Percentiles rank a stretch among this genome's conserved stretches.
phyloP scores from a whole-genome alignment of 352 stramenopile genomes.

The Pythium aquatile region DNA sequence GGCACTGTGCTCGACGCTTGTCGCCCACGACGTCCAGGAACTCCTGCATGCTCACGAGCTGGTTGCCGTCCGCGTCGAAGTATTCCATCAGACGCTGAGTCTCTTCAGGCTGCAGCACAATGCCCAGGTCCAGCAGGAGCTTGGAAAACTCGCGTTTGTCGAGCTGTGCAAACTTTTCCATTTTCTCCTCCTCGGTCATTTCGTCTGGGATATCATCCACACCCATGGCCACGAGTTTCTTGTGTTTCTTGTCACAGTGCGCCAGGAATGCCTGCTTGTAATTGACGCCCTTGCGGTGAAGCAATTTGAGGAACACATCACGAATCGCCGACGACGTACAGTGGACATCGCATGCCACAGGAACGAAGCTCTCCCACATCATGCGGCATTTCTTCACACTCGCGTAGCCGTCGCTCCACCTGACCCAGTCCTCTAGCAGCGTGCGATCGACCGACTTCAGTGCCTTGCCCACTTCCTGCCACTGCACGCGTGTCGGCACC shows the following conservation, averaged over 20 bases:
- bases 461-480: constrained; percentile 82
- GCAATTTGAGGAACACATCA: constrained; percentile 90
- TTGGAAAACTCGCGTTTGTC: constrained; percentile 49
- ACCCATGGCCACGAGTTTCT: constrained; percentile 46
- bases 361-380: constrained; percentile 86
- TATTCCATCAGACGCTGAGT: constrained; percentile 80
- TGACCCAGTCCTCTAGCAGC: constrained; percentile 80
- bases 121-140: constrained; percentile 66
- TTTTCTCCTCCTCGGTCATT: constrained; percentile 60
- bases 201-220: constrained; percentile 62
- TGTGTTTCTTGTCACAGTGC: constrained; percentile 60
- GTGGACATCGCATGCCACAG: constrained; percentile 87
- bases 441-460: constrained; percentile 86
- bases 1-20: constrained; percentile 52
- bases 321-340: constrained; percentile 83
- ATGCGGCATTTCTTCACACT: constrained; percentile 52
- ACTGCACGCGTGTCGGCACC: constrained; percentile 41
- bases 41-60: constrained; percentile 65
- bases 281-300: constrained; percentile 86
- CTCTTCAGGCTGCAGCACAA: constrained; percentile 82
- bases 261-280: constrained; percentile 80
- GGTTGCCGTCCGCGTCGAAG: constrained; percentile 78
- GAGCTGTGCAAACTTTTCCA: constrained; percentile 54
- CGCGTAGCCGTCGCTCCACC: constrained; percentile 77
- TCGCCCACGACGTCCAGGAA: constrained; percentile 87